Conservation (phyloP, 2,329 filamentous ascomycete genomes). For the Xylariaceae sp. region DNA sequence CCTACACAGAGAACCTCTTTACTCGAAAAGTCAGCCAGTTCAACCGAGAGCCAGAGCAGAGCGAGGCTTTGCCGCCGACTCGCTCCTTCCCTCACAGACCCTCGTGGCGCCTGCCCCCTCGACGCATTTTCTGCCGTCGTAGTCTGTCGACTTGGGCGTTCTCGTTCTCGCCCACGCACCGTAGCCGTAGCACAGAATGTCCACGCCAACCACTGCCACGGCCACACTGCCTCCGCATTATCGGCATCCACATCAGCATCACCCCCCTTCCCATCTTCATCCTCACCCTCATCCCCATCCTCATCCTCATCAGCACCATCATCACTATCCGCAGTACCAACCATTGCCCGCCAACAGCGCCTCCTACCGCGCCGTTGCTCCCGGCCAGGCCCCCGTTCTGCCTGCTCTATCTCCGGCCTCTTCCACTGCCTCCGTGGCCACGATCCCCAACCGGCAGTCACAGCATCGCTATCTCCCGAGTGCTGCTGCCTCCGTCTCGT, state of each 20-base stretch:
- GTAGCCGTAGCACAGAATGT: constrained; percentile 49
- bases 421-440: constrained; percentile 35
- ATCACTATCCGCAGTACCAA: constrained; percentile 41
- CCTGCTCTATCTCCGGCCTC: constrained; percentile 32
- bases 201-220: constrained; percentile 73
- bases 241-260: constrained; percentile 49
- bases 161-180: background rate
- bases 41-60: no score
- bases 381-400: constrained; percentile 33
- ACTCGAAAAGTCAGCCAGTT: no score
- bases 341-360: constrained; percentile 31
- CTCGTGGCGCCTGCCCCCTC: no score
- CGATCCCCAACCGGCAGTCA: constrained; percentile 29
- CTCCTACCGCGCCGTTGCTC: constrained; percentile 37
- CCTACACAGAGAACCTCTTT: no score
- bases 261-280: constrained; percentile 58
- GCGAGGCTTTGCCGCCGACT: no score
- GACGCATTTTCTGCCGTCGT: no score
- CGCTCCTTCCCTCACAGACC: no score
- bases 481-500: constrained; percentile 23
- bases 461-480: constrained; percentile 19
- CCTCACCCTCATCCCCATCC: constrained; percentile 53
- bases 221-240: constrained; percentile 66
- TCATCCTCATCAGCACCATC: constrained; percentile 54
- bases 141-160: background rate